Base-by-base conservation (phyloP, 176 grass and related monocot genomes). In the Oryza brachyantha region DNA sequence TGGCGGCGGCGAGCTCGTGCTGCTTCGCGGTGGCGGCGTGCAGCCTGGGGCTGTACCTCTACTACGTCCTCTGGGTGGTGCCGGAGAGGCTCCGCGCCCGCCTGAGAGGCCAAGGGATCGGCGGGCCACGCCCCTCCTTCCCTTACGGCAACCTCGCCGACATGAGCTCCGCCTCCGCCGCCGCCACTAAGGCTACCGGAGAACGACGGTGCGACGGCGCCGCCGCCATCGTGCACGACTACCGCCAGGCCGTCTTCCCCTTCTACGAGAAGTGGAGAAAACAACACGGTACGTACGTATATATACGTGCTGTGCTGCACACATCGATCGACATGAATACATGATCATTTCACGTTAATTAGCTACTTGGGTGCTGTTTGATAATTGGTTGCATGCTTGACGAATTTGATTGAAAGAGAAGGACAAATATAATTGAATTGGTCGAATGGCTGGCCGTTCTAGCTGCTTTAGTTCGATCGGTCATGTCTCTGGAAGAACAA, bases 251-350 rank as follows among this genome's bases (percentile, higher is more conserved):
- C 21, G 70, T 98, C 40, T 91, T 98, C 32, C 95, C 95, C 0
- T 84, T 83, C 77, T 98, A 94, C 58, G 95, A 98, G 32, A 80
- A 74, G 21, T 98, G 95, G 92, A 91, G 90, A 46, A 79, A 87
- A 5, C 25, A 86, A 3, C 89, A 94, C 74, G 95, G 95, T 96
- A 92, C 52, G 91, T 57, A 35, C 24, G 29, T 35, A 29, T 34
- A n/a, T n/a, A n/a, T n/a, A n/a, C n/a, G n/a, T n/a, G n/a, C n/a
- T n/a, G n/a, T n/a, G n/a, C n/a, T n/a, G 3, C 29, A 29, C 10
- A 24, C 5, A 50, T 50, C 46, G 5, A 50, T 50, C 45, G 4
- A 16, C 45, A n/a, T n/a, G n/a, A n/a, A n/a, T n/a, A n/a, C n/a
- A n/a, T n/a, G n/a, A n/a, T n/a, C n/a, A n/a, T n/a, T n/a, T 32